phyloP scores from a whole-genome alignment of 805 yeast species.

The Barnettozyma salicaria region DNA sequence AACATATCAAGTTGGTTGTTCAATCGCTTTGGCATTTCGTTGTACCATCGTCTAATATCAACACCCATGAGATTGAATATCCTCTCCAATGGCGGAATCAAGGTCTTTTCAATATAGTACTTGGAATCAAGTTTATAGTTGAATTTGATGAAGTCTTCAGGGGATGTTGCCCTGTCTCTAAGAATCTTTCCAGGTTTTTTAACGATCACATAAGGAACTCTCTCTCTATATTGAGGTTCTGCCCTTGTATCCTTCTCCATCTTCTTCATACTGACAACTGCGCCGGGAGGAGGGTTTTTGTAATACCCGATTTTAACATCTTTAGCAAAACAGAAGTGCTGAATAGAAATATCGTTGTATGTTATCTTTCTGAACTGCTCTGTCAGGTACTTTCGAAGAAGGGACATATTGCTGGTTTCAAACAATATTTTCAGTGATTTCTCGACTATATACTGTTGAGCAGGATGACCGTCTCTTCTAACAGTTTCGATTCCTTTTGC shows the following conservation, averaged over 20 bases:
- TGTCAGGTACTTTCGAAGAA: slow-evolving; percentile 58
- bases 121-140: slow-evolving; percentile 60
- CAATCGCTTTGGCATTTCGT: slow-evolving; percentile 50
- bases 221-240: slow-evolving; percentile 82
- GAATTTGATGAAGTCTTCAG: slow-evolving; percentile 57
- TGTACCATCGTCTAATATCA: slow-evolving; percentile 70
- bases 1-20: slow-evolving; percentile 5
- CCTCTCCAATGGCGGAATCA: slow-evolving; percentile 87
- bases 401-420: slow-evolving; percentile 63
- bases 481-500: slow-evolving; percentile 97
- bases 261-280: slow-evolving; percentile 63
- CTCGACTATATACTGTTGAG: slow-evolving; percentile 79
- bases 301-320: slow-evolving; percentile 84
- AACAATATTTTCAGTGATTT: slow-evolving; percentile 62
- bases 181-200: slow-evolving; percentile 54
- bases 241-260: slow-evolving; percentile 61
- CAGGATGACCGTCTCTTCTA: slow-evolving; percentile 90
- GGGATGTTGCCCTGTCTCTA: slow-evolving; percentile 74
- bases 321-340: slow-evolving; percentile 87
- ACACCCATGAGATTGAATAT: slow-evolving; percentile 80
- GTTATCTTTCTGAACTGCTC: slow-evolving; percentile 63
- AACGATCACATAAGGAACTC: slow-evolving; percentile 82
- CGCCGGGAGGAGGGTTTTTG: slow-evolving; percentile 89
- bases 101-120: slow-evolving; percentile 76
- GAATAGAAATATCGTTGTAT: slow-evolving; percentile 55